Conservation (phyloP, 306 rosid species). For the Fragaria nilgerrensis region DNA sequence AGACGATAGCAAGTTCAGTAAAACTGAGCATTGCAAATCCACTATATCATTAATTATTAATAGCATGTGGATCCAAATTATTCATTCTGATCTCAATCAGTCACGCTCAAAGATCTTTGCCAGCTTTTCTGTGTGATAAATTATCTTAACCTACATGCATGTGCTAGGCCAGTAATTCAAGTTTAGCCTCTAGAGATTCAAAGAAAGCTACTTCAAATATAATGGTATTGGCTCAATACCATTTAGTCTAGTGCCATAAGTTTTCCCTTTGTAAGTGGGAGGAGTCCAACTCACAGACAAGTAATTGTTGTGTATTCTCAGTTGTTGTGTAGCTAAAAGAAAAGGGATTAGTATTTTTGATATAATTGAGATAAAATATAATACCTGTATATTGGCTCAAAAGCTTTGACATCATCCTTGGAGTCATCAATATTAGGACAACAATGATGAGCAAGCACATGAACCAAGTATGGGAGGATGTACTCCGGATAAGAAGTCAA, state of each 20-base stretch:
- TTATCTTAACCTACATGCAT: background rate
- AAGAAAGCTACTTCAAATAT: background rate
- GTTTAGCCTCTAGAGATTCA: background rate
- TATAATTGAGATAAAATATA: background rate
- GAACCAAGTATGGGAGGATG: conserved; percentile 80
- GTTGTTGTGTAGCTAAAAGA: background rate
- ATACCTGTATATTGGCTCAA: conserved; percentile 76
- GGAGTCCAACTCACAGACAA: background rate
- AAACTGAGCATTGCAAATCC: conserved; percentile 22
- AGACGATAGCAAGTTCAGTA: conserved; percentile 20
- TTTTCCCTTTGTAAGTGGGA: background rate
- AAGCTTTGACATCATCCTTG: conserved; percentile 79
- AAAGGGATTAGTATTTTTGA: background rate
- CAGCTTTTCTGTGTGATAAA: background rate
- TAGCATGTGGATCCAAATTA: background rate
- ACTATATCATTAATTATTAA: background rate
- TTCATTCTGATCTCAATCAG: background rate
- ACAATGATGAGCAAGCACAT: conserved; percentile 80
- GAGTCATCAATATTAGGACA: conserved; percentile 86
- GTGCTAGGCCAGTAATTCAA: background rate
- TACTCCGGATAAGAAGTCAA: conserved; percentile 70
- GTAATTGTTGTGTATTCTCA: background rate
- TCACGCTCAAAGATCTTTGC: conserved; percentile 1
- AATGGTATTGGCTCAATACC: background rate
- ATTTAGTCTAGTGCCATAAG: background rate